A percentile compares a stretch with the other conserved stretches of the same genome.
Evolutionary conservation across 169 alveolate genomes (phyloP).

Genomic region (Plasmodium yoelii): DNA sequence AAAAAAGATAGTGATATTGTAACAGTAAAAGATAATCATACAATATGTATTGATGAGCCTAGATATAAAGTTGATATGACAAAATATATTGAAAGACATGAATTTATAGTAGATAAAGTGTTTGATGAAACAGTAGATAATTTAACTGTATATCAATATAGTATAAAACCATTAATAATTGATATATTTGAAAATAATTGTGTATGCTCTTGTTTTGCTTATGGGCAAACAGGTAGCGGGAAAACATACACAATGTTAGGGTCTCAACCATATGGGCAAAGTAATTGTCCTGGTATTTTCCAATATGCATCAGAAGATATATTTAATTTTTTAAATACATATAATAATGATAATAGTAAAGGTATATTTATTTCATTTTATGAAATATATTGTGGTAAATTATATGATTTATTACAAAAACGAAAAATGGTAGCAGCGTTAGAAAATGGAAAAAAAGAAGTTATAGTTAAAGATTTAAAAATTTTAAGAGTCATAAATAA

Average conservation of each 20-base stretch:
- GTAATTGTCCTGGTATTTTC: conserved; percentile 93
- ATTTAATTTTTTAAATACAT: conserved; percentile 86
- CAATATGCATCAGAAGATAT: conserved; percentile 95
- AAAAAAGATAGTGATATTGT: conserved; percentile 94
- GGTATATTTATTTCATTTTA: conserved; percentile 95
- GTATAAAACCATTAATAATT: conserved; percentile 94
- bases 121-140: conserved; percentile 91
- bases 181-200: conserved; percentile 94
- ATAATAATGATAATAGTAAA: conserved; percentile 79
- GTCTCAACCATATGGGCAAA: conserved; percentile 82
- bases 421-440: conserved; percentile 90
- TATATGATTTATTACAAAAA: conserved; percentile 97
- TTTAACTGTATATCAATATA: conserved; percentile 89
- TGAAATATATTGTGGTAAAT: conserved; percentile 99
- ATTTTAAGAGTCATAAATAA: conserved; percentile 90
- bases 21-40: conserved; percentile 83
- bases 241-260: conserved; percentile 99
- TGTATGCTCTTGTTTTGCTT: conserved; percentile 97
- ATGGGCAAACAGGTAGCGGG: conserved; percentile 98
- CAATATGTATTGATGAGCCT: conserved; percentile 81
- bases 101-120: conserved; percentile 92
- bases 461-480: conserved; percentile 94
- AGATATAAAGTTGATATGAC: conserved; percentile 91
- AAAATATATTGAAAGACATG: conserved; percentile 93
- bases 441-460: conserved; percentile 94